Evolutionary conservation across 345 rosid species (phyloP).

Genomic region (Heritiera littoralis): DNA sequence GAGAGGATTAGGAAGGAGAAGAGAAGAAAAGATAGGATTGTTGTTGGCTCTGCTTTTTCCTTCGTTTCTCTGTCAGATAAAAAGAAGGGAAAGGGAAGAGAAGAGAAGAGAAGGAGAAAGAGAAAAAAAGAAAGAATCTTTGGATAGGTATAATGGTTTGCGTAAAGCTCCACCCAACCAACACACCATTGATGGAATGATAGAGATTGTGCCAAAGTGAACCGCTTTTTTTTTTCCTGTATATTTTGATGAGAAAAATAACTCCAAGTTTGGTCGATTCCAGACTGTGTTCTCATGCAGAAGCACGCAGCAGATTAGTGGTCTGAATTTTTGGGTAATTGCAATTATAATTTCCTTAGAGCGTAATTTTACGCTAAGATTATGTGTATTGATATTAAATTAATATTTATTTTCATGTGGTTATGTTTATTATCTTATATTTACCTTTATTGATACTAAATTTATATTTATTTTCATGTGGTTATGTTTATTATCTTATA

Average conservation of each 20-base stretch:
- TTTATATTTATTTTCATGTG: too few species aligned
- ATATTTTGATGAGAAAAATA: background rate
- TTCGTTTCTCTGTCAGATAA: background rate
- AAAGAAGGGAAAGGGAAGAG: background rate
- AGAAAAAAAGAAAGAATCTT: constrained; percentile 25
- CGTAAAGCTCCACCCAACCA: constrained; percentile 50
- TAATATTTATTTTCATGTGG: too few species aligned
- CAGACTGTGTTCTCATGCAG: background rate
- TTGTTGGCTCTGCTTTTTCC: background rate
- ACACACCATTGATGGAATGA: constrained; percentile 29
- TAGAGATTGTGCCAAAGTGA: constrained; percentile 20
- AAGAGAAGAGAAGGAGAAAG: background rate
- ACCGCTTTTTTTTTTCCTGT: background rate
- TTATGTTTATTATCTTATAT: too few species aligned
- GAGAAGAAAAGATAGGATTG: background rate
- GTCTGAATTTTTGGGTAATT: background rate
- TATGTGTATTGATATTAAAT: too few species aligned
- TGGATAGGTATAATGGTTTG: constrained; percentile 37
- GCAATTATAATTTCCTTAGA: too few species aligned
- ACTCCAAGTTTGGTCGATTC: background rate
- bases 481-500: too few species aligned
- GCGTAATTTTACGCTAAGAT: too few species aligned
- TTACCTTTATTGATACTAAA: too few species aligned
- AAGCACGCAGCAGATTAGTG: background rate
- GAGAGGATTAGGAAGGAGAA: background rate